Evolutionary conservation across 2,329 filamentous ascomycete species (phyloP), one percentile per base, ranked within the genome.

Genomic region (Aspergillus versicolor): DNA sequence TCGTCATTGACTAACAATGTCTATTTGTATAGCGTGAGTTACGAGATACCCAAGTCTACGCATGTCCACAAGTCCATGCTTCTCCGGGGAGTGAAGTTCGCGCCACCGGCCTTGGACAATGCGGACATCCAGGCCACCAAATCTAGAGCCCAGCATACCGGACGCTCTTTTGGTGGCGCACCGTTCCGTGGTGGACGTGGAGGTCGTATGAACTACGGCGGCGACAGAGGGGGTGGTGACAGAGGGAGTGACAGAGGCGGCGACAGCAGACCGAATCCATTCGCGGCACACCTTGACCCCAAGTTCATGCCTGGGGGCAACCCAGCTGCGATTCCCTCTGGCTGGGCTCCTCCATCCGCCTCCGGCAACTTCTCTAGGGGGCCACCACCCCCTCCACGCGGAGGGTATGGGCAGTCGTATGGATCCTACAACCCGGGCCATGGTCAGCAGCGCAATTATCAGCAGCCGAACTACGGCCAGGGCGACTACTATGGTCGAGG

Each of bases 41-140:
- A 95, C 70, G 86, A 91, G 44, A 89, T 97, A 76, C 92, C 93
- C 0, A 80, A 82, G 41, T 85, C 85, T 17, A 81, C 80, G 9
- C 84, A 90, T 65, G 79, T 85, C 4, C 94, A 99, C 77, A 97
- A 97, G 72, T 97, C 92, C 5, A 95, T 96, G 89, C 83, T 99
- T 13, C 82, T 99, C 37, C 88, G 91, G 3, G 94, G 94, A 12
- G 87, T 92, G 40, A 86, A 88, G 65, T 82, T 92, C 56, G 85
- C 89, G 4, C 77, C 82, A 2, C 85, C 90, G 2, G 88, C 86
- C 9, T 83, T 99, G 1, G 89, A 90, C 56, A 82, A 84, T 34
- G 84, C 83, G 57, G 92, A 97, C 68, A 85, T 93, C 53, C 88
- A 92, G 62, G 81, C 84, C 7, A 83, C 92, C 43, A 85, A 86